Percentiles rank a stretch among this genome's conserved stretches.
These are phyloP conservation scores for Moringa oleifera DNA, from an alignment of 345 rosid species.

Conservation along the genomic window DNA sequence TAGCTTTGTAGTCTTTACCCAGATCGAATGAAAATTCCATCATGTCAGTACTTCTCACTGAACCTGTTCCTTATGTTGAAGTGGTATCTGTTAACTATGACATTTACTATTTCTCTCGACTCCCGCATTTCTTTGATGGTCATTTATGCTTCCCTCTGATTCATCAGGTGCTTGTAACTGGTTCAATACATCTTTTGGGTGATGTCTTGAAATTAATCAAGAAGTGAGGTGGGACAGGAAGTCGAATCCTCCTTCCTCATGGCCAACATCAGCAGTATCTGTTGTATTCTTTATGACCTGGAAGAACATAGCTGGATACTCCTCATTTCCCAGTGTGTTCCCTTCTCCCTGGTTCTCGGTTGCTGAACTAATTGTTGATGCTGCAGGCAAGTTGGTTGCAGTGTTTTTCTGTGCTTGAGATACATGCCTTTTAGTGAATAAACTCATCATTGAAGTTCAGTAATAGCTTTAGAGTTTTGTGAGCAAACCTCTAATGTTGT, in stretches of 20 bases:
- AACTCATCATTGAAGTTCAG: too few relatives aligned
- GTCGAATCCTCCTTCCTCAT: neutral
- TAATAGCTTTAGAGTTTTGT: too few relatives aligned
- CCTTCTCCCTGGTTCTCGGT: neutral
- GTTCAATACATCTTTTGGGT: conserved; percentile 90
- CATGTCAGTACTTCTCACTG: too few relatives aligned
- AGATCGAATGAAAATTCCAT: neutral
- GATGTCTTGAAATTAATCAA: conserved; percentile 74
- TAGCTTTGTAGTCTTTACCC: neutral
- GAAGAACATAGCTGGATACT: neutral
- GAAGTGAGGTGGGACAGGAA: conserved; percentile 30
- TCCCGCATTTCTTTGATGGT: neutral
- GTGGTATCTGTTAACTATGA: neutral
- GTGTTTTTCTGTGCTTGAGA: too few relatives aligned
- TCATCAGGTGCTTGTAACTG: conserved; percentile 75
- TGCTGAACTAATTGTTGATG: too few relatives aligned
- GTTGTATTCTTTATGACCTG: neutral
- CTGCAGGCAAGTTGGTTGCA: neutral
- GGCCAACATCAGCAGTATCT: neutral
- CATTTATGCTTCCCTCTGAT: neutral
- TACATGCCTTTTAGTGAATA: too few relatives aligned
- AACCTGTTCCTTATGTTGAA: neutral
- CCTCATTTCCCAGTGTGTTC: neutral
- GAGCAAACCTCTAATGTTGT: too few relatives aligned
- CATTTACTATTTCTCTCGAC: neutral